Base-by-base conservation (phyloP, 2,329 filamentous ascomycete genomes). In the Alternaria sp. region DNA sequence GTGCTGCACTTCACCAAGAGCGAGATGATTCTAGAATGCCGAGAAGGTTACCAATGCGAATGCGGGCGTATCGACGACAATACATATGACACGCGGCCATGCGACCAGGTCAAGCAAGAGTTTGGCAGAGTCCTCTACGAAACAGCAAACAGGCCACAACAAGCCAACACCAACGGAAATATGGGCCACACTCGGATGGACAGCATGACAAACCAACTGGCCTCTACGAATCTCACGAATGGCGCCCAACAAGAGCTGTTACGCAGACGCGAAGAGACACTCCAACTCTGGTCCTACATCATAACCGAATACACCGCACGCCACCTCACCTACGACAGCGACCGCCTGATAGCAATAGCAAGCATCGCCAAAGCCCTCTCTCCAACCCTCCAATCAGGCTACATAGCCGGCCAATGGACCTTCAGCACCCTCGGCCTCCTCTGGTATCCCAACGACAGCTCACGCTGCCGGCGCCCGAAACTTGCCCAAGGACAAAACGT, bases 21-120 rank as follows among this genome's bases (percentile, higher is more conserved):
- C 55, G 77, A 79, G 46, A 76, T 79, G 74, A 75, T 79, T 40
- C 56, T 79, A 12, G 77, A 79, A 63, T 82, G 80, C 28, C 69
- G 75, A 40, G 71, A 78, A 67, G 73, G 70, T 25, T 76, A 77
- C 53, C 75, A 77, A 49, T 79, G 77, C 62, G 77, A 79, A 62
- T 79, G 77, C 52, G 76, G 74, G 26, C 68, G 76, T 11, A 77
- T 79, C 21, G 68, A 72, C n/a, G 67, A 79, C 45, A 54, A 63
- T 9, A 67, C 60, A 1, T 78, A 72, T 54, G 76, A 79, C 52
- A 72, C 76, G 9, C 69, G 77, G 25, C 69, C 73, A 25, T 78
- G 73, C 10, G 76, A 79, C 54, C 71, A 70, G 1, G 67, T 79
- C 49, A 79, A 79, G 57, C 75, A 77, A 63, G 76, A 79, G 50